A percentile compares a stretch with the other conserved stretches of the same genome.
Conservation (phyloP, 23 red algal species). For the Gracilaria vermiculophylla region DNA sequence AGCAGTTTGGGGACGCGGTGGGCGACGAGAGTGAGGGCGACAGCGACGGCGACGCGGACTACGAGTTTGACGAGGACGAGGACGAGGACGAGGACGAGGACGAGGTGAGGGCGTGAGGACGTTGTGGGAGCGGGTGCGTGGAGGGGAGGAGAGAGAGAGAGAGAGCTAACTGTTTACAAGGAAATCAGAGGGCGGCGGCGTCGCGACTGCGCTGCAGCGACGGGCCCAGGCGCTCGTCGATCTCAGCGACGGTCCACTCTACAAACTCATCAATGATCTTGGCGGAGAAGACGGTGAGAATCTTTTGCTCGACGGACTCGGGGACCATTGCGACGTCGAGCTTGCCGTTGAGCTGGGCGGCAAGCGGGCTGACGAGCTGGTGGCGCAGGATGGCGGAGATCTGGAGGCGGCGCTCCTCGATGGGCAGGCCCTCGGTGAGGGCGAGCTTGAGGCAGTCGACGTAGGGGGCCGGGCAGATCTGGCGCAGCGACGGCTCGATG, state of each 20-base stretch:
- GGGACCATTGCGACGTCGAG: conserved; percentile 32
- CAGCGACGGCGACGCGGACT: not conserved
- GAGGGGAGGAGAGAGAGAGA: no score
- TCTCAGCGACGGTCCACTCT: conserved; percentile 49
- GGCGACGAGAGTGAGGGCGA: not conserved
- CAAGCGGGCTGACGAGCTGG: not conserved
- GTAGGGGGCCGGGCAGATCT: conserved; percentile 42
- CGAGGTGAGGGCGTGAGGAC: not conserved
- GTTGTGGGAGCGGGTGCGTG: not conserved
- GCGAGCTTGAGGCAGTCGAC: conserved; percentile 57
- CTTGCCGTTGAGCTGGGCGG: conserved; percentile 20
- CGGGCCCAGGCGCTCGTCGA: conserved; percentile 35
- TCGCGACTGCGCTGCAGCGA: conserved; percentile 15
- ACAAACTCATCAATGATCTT: conserved; percentile 58
- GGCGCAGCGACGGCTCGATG: conserved; percentile 41
- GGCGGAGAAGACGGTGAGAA: not conserved
- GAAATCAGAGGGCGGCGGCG: not conserved
- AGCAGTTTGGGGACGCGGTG: conserved; percentile 23
- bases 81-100: not conserved
- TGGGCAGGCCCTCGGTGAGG: conserved; percentile 27
- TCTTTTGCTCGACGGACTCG: conserved; percentile 17
- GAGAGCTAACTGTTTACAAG: not conserved
- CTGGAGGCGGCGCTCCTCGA: conserved; percentile 11
- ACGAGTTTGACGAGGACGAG: conserved; percentile 9
- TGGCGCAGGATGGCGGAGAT: conserved; percentile 27